These are phyloP conservation scores for Penicillium fimorum DNA, from an alignment of 495 filamentous ascomycete species.

Conservation along the genomic window DNA sequence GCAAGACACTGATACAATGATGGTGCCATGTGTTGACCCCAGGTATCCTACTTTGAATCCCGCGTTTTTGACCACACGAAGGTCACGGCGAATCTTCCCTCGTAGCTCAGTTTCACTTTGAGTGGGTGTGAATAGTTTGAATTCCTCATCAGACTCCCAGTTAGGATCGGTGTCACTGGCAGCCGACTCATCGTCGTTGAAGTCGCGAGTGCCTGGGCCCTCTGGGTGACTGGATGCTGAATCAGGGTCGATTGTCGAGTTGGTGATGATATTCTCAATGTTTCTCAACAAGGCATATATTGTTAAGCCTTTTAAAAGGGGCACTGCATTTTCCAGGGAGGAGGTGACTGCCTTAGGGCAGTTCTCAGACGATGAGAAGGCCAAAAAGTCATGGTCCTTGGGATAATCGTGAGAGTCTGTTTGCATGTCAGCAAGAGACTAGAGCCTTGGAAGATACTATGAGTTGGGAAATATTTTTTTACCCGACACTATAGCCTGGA, in stretches of 20 bases:
- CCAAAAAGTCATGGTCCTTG: slow-evolving; percentile 54
- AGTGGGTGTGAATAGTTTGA: slow-evolving; percentile 31
- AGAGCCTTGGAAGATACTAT: not conserved
- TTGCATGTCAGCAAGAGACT: slow-evolving; percentile 8
- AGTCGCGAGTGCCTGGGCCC: not conserved
- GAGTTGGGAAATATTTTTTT: slow-evolving; percentile 19
- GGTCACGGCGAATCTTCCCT: slow-evolving; percentile 57
- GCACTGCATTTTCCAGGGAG: slow-evolving; percentile 41
- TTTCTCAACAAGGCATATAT: slow-evolving; percentile 36
- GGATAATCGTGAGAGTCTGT: slow-evolving; percentile 67
- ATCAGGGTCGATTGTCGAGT: slow-evolving; percentile 22
- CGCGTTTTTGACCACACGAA: slow-evolving; percentile 57
- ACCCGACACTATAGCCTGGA: slow-evolving; percentile 58
- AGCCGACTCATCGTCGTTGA: slow-evolving; percentile 11
- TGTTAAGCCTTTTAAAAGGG: slow-evolving; percentile 23
- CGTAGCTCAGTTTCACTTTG: slow-evolving; percentile 20
- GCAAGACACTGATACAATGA: slow-evolving; percentile 62
- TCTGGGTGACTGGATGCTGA: slow-evolving; percentile 10
- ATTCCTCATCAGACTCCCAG: slow-evolving; percentile 33
- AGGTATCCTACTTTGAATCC: slow-evolving; percentile 75
- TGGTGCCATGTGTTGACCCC: slow-evolving; percentile 49
- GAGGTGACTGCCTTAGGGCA: slow-evolving; percentile 43
- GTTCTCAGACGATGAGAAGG: slow-evolving; percentile 57
- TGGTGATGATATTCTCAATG: slow-evolving; percentile 40
- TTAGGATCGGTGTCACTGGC: slow-evolving; percentile 27